Base-by-base conservation (phyloP, 148 eudicot species). In the Beta vulgaris region DNA sequence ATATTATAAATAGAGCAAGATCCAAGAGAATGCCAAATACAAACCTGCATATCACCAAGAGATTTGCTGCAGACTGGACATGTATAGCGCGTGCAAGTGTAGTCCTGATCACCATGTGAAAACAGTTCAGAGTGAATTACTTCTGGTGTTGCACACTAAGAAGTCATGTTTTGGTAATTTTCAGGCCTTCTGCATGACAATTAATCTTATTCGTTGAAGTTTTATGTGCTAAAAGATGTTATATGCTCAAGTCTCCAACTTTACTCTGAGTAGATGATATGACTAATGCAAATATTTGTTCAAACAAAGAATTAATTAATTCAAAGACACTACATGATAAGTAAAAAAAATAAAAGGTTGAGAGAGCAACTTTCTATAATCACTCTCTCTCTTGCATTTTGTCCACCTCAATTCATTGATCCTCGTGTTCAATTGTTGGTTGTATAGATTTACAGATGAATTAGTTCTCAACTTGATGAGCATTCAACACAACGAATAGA, bases 31-130 rank as follows among this genome's bases (percentile, higher is more conserved):
- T 32, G 46, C 39, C 28, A 29, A 69, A 67, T 37, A 79, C 90
- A 84, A 32, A 91, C 99, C 91, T 89, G 91, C 99, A 96, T 92
- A 72, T 96, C 88, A 32, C 99, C 99, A n/a, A 96, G 90, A 73
- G 99, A 92, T 85, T 96, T 96, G 97, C 99, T 89, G 82, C 99
- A 96, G 19, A 92, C 85, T 34, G 99, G 99, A 78, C 99, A 92
- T 57, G 84, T 86, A 68, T 92, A 96, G 74, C 86, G 85, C 36
- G 81, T 75, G 71, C 83, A 78, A 69, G 97, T 96, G 82, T 96
- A 92, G n/a, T 85, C 97, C 99, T 96, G 79, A 69, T 21, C 71
- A 80, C 37, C 75, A 68, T 25, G 79, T 44, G 18, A 77, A n/a
- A 46, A 84, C 40, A 82, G 65, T 34, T 67, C 46, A 75, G 69